Base-by-base conservation (phyloP, 75 land plant species). In the Ceratopteris richardii region DNA sequence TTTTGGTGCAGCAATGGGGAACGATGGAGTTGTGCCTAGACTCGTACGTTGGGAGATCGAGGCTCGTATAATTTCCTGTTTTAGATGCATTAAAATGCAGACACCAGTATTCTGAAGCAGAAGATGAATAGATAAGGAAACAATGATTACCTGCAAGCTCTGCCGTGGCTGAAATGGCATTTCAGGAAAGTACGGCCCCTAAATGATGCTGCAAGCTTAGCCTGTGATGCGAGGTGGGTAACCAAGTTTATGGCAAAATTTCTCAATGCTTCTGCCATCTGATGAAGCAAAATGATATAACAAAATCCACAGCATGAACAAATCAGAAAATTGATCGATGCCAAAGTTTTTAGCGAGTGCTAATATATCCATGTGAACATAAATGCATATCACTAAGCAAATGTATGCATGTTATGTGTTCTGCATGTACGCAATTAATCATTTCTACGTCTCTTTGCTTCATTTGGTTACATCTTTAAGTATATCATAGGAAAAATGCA, bases 141-240 rank as follows among this genome's bases (percentile, higher is more conserved):
- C 18, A 20, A 57, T 7, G 16, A 33, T 24, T 31, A 85, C 98
- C 96, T 89, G 96, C 54, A 94, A 73, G 59, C 86, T 81, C 61
- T 78, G 86, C 54, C 98, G 75, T 21, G 62, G 37, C 44, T 63
- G 66, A 17, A 40, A 37, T 42, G 98, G 83, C 84, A 89, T 76
- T 22, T 73, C n/a, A 69, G 16, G 83, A 62, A 63, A 94, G 65
- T 48, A 77, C 77, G 65, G 78, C n/a, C 79, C 60, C 71, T 90
- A 56, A 94, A 69, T 54, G 66, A 70, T 33, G 56, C 58, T 48
- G 96, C 87, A 47, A 81, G 66, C 29, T 84, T 64, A 61, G 98
- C 87, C 31, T 79, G 69, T 51, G 88, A 83, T 54, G 86, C 87
- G 63, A 94, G 77, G 67, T 86, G 95, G 43, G 98, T 82, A n/a